These are phyloP conservation scores for Saksenaea oblongispora DNA, from an alignment of 371 early-diverging fungal genomes.

Conservation along the genomic window DNA sequence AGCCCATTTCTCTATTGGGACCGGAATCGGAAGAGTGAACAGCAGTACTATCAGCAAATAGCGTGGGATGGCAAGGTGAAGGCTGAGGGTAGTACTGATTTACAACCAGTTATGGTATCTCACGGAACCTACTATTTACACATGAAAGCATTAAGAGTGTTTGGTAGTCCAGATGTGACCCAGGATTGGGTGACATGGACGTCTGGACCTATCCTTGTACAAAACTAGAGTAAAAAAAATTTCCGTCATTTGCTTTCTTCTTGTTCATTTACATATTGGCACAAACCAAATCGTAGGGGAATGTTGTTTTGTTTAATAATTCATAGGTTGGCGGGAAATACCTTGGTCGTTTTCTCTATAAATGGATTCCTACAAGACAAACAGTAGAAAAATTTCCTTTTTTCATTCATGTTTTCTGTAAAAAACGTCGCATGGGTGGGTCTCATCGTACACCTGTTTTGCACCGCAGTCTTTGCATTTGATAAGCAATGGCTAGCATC, in stretches of 20 bases:
- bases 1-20: slow-evolving; percentile 25
- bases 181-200: slow-evolving; percentile 18
- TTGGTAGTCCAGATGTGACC: slow-evolving; percentile 5
- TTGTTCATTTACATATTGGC: not conserved
- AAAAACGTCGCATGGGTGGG: not conserved
- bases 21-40: slow-evolving; percentile 14
- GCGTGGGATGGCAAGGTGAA: slow-evolving; percentile 20
- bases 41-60: slow-evolving; percentile 4
- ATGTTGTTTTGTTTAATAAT: not conserved
- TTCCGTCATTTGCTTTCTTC: not conserved
- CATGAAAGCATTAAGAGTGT: slow-evolving; percentile 9
- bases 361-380: not conserved
- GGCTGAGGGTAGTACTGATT: not conserved
- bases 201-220: slow-evolving; percentile 19
- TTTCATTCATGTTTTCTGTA: not conserved
- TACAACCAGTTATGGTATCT: slow-evolving; percentile 2
- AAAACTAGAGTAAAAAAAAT: not conserved
- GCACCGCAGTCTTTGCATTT: not conserved
- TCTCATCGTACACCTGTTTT: not conserved
- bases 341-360: not conserved
- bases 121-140: slow-evolving; percentile 12
- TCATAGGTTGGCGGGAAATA: not conserved
- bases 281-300: not conserved
- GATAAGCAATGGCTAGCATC: not conserved
- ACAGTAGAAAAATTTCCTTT: not conserved